Percentiles rank a stretch among this genome's conserved stretches.
Evolutionary conservation across 1,284 basidiomycete species (phyloP).

Genomic region (Rhodotorula sp.): DNA sequence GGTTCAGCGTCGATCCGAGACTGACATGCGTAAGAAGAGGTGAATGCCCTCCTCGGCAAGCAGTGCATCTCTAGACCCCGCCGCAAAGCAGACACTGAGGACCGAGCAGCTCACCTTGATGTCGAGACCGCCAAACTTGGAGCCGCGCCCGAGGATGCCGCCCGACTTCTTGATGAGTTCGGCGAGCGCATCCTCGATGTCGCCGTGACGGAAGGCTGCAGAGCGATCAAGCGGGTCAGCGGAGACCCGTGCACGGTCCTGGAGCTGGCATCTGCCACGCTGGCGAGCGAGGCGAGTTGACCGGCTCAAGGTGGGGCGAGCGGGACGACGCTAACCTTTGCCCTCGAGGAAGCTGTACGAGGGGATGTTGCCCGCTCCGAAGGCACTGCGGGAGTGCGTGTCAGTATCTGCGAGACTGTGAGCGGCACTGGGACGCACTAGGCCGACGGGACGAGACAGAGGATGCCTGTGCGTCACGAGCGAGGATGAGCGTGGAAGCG

Average conservation of each 20-base stretch:
- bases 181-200: constrained; percentile 43
- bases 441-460: constrained; percentile 20
- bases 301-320: not conserved
- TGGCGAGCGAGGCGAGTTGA: not conserved
- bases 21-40: no score
- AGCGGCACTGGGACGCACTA: not conserved
- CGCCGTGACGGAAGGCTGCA: constrained; percentile 44
- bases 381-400: constrained; percentile 1
- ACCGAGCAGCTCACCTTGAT: constrained; percentile 28
- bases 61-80: no score
- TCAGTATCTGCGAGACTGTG: not conserved
- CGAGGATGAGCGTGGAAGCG: not conserved
- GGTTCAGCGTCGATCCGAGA: no score
- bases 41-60: no score
- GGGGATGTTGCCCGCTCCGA: constrained; percentile 47
- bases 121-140: constrained; percentile 48
- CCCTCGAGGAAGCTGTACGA: constrained; percentile 39
- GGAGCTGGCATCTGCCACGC: not conserved
- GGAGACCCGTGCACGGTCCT: not conserved
- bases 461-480: constrained; percentile 1
- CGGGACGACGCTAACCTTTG: constrained; percentile 1
- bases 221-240: not conserved
- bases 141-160: constrained; percentile 43
- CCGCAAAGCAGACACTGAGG: no score
- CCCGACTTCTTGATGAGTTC: constrained; percentile 41